Conservation (phyloP, 2,329 filamentous ascomycete species). For the Lasiodiplodia hormozganensis region DNA sequence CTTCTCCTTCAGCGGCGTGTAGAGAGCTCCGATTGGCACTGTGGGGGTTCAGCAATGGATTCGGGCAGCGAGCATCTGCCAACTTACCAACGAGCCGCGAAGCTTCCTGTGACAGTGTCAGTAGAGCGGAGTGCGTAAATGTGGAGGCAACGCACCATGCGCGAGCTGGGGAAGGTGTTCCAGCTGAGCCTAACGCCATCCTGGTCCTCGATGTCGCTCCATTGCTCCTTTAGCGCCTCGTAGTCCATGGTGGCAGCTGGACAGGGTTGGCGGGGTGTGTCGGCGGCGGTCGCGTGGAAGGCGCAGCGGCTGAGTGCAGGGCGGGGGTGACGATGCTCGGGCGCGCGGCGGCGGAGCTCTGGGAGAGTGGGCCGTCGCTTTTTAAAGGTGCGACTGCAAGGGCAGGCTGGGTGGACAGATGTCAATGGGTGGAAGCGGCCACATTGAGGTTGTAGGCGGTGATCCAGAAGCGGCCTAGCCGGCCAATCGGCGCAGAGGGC, state of each 20-base stretch:
- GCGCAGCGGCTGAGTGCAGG: neutral
- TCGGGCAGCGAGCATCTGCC: conserved; percentile 8
- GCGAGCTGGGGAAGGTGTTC: conserved; percentile 98
- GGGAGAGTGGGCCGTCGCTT: conserved; percentile 10
- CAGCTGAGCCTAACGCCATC: conserved; percentile 96
- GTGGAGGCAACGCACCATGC: conserved; percentile 69
- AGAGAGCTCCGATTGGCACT: conserved; percentile 94
- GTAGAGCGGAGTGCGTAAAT: conserved; percentile 9
- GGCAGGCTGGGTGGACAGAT: conserved; percentile 20
- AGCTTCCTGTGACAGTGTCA: conserved; percentile 71
- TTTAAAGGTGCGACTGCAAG: neutral
- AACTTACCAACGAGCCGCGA: conserved; percentile 74
- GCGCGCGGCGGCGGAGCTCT: conserved; percentile 18
- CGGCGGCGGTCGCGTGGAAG: conserved; percentile 14
- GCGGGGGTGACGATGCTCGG: neutral
- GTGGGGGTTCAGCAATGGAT: conserved; percentile 30
- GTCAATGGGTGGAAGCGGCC: conserved; percentile 38
- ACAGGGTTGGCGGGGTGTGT: conserved; percentile 20
- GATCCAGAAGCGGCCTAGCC: conserved; percentile 36
- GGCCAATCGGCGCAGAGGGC: neutral
- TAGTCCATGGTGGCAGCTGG: conserved; percentile 74
- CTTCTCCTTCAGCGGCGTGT: conserved; percentile 96
- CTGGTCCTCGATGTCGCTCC: conserved; percentile 94
- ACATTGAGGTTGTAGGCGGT: conserved; percentile 39
- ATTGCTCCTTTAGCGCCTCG: conserved; percentile 92